These are phyloP conservation scores for Periglandula ipomoeae DNA, from an alignment of 2,329 filamentous ascomycete species.

Conservation along the genomic window DNA sequence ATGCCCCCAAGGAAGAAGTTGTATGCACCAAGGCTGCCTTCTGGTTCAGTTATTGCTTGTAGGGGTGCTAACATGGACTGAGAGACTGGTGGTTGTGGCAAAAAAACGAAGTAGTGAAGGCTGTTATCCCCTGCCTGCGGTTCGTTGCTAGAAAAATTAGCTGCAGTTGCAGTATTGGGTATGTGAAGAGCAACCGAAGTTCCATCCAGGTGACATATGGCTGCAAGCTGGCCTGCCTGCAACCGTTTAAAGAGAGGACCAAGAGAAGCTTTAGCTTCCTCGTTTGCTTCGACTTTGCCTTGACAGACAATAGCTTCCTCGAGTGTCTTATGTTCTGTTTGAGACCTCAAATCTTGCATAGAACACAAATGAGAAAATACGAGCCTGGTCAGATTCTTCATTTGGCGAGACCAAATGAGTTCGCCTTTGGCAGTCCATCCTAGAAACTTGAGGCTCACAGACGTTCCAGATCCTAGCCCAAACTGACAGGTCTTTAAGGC, in stretches of 20 bases:
- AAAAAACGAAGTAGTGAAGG: conserved; percentile 31
- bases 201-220: conserved; percentile 21
- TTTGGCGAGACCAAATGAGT: conserved; percentile 17
- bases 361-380: conserved; percentile 26
- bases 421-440: conserved; percentile 10
- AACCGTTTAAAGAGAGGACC: conserved; percentile 25
- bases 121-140: neutral
- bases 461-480: conserved; percentile 3
- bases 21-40: conserved; percentile 14
- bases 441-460: conserved; percentile 9
- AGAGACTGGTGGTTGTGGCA: conserved; percentile 14
- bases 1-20: conserved; percentile 22
- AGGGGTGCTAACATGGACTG: conserved; percentile 18
- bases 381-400: conserved; percentile 17
- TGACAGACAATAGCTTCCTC: conserved; percentile 8
- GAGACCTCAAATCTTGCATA: conserved; percentile 20
- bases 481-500: conserved; percentile 10
- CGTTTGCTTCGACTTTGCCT: conserved; percentile 13
- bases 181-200: conserved; percentile 28
- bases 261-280: conserved; percentile 12
- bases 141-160: neutral
- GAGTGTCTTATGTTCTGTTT: conserved; percentile 6
- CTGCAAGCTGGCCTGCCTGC: conserved; percentile 23
- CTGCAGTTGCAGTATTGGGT: neutral
- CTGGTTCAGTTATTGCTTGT: neutral